Evolutionary conservation across 163 green algal genomes (phyloP), one percentile per base, ranked within the genome.

Genomic region (Volvox carteri): DNA sequence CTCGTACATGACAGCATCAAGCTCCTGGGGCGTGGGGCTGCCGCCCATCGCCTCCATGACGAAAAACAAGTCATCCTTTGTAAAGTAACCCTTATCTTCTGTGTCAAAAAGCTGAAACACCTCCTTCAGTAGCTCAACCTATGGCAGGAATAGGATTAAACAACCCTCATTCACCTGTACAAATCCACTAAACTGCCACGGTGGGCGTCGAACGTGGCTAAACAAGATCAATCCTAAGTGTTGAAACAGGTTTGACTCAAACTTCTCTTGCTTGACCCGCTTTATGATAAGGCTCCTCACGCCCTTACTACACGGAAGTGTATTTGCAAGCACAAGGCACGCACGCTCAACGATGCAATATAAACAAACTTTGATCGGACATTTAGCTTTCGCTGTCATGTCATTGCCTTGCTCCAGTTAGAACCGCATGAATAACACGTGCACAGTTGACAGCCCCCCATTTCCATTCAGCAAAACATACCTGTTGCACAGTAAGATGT

Each of bases 1-100:
- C 46, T 90, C 86, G 11, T 75, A 86, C 76, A 90, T 79, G 35
- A 90, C 75, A 4, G 75, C 65, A n/a, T 86, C 65, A 6, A 90
- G 75, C 62, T 86, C 86, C 76, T 90, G 76, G 7, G 76, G 86
- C 50, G 86, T 90, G 33, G 86, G 86, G 75, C 67, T 90, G 50
- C 76, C 62, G 39, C 76, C 86, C 86, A 90, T 90, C 18, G 86
- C 75, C 86, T 86, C 62, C 86, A 90, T 90, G n/a, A 90, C 76
- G 9, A 85, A 84, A 42, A 62, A 84, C 18, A 90, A 75, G 23
- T 90, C 85, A 84, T 88, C 85, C 41, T 80, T 85, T 23, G 74
- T 85, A 44, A 86, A 85, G 60, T 80, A 86, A 4, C 76, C 86
- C 30, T 90, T 90, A 46, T 81, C 86, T 28, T 90, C 86, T 4